Evolutionary conservation across 2,329 filamentous ascomycete species (phyloP).

Genomic region (Nigrospora sphaerica): DNA sequence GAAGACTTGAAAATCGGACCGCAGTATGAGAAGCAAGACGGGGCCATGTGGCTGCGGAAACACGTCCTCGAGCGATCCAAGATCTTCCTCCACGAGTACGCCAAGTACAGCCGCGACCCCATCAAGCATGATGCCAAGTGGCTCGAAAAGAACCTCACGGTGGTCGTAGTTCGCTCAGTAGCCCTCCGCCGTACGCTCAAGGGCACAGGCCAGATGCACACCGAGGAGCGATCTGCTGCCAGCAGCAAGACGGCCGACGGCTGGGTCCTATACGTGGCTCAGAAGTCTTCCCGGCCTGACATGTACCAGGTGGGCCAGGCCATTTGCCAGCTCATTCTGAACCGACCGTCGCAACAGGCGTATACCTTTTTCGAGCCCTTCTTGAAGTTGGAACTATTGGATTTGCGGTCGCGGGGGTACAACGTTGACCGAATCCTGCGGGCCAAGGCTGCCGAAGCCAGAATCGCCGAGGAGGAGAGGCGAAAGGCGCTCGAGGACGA

Average conservation of each 20-base stretch:
- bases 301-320: constrained; percentile 90
- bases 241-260: constrained; percentile 45
- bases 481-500: constrained; percentile 69
- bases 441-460: constrained; percentile 78
- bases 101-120: constrained; percentile 63
- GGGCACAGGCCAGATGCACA: constrained; percentile 61
- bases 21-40: constrained; percentile 57
- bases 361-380: constrained; percentile 89
- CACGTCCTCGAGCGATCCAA: constrained; percentile 83
- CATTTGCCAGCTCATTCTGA: constrained; percentile 72
- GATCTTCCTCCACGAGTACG: constrained; percentile 76
- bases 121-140: constrained; percentile 84
- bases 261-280: constrained; percentile 70
- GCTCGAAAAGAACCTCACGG: constrained; percentile 77
- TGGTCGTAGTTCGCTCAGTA: constrained; percentile 73
- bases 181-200: constrained; percentile 70
- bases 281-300: constrained; percentile 56
- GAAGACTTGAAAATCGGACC: constrained; percentile 69
- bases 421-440: constrained; percentile 93
- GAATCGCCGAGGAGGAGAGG: constrained; percentile 77
- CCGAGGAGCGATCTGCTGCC: constrained; percentile 69
- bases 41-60: constrained; percentile 64
- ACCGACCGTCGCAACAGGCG: constrained; percentile 79
- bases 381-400: constrained; percentile 74
- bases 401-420: constrained; percentile 81